Evolutionary conservation across 495 filamentous ascomycete genomes (phyloP).

Genomic region (Penicillium atrosanguineum): DNA sequence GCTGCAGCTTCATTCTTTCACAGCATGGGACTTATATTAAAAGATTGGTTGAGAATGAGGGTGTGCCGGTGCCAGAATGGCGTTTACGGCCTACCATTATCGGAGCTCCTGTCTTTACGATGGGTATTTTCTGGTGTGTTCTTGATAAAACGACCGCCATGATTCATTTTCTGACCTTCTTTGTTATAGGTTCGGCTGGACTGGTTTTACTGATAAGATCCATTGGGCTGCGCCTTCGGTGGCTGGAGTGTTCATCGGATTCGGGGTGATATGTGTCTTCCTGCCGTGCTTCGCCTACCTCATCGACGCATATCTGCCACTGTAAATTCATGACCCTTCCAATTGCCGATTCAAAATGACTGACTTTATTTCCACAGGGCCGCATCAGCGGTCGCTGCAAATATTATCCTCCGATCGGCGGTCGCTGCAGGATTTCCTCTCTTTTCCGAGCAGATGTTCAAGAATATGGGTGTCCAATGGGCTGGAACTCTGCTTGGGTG

Average conservation of each 20-base stretch:
- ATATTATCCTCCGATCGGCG: conserved; percentile 81
- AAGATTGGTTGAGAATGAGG: conserved; percentile 31
- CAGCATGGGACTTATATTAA: conserved; percentile 28
- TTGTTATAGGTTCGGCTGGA: conserved; percentile 41
- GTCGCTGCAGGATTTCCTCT: conserved; percentile 79
- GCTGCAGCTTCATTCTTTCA: conserved; percentile 24
- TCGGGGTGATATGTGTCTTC: conserved; percentile 39
- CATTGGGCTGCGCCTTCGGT: conserved; percentile 35
- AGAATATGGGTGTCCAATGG: conserved; percentile 75
- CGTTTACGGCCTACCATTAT: conserved; percentile 44
- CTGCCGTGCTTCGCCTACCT: conserved; percentile 42
- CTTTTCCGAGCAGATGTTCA: conserved; percentile 79
- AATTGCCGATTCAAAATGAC: not conserved
- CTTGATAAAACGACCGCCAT: not conserved
- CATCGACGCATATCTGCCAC: conserved; percentile 55
- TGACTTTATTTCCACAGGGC: conserved; percentile 42
- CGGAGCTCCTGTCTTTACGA: conserved; percentile 49
- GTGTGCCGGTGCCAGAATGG: conserved; percentile 39
- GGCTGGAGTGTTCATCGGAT: conserved; percentile 32
- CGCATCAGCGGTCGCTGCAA: conserved; percentile 83
- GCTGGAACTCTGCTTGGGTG: conserved; percentile 75
- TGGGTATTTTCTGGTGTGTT: conserved; percentile 54
- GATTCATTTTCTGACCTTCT: not conserved
- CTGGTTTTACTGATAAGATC: conserved; percentile 31
- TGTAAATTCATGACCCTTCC: conserved; percentile 49